These are phyloP conservation scores for Fraxinus quadrangulata DNA, from an alignment of 257 asterid genomes.

Conservation along the genomic window DNA sequence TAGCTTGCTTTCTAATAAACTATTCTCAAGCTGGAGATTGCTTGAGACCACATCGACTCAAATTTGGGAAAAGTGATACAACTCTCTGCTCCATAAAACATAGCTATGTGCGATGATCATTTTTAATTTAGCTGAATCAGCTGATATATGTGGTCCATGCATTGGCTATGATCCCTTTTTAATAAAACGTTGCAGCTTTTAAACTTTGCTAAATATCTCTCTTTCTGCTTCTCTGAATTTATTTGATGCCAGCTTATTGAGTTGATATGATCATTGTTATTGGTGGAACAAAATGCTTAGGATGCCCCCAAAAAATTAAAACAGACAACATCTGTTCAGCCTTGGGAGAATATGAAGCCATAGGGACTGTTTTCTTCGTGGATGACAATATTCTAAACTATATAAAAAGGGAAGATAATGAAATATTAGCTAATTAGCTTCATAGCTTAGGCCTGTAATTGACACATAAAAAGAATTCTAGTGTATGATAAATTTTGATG, in stretches of 20 bases:
- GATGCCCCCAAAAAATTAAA: neutral
- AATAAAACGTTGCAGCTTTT: neutral
- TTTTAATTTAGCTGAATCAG: neutral
- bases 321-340: neutral
- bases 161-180: neutral
- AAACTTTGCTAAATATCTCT: neutral
- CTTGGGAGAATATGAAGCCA: neutral
- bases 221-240: neutral
- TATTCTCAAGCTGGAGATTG: neutral
- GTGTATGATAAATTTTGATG: neutral
- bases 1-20: neutral
- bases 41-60: neutral
- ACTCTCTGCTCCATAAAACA: neutral
- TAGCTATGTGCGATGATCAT: neutral
- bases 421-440: neutral
- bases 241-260: neutral
- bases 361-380: neutral
- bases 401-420: neutral
- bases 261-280: neutral
- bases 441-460: neutral
- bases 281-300: neutral
- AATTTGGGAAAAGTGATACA: neutral
- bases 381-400: neutral
- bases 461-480: neutral
- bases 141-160: neutral